These are phyloP conservation scores for Vitis rupestris DNA, from an alignment of 164 flowering plant species.

Conservation along the genomic window DNA sequence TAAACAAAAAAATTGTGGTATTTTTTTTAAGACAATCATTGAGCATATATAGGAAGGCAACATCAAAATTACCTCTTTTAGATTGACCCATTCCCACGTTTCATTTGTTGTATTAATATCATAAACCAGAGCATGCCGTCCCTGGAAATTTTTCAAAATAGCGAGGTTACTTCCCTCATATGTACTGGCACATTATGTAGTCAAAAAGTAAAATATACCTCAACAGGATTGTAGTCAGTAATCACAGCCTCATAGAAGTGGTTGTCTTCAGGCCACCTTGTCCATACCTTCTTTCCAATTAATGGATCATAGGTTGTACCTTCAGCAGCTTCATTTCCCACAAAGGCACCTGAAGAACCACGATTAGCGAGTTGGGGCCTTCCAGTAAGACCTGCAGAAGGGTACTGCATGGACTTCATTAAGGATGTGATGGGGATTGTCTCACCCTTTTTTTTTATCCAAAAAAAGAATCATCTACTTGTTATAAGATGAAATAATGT, in stretches of 20 bases:
- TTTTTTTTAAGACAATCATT: not conserved
- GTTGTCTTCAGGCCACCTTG: slow-evolving; percentile 96
- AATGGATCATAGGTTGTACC: slow-evolving; percentile 49
- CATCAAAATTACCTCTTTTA: slow-evolving; percentile 41
- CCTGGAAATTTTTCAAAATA: slow-evolving; percentile 36
- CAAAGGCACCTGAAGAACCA: slow-evolving; percentile 46
- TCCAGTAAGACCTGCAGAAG: slow-evolving; percentile 33
- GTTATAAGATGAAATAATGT: too few relatives aligned
- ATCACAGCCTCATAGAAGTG: slow-evolving; percentile 93
- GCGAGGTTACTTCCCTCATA: not conserved
- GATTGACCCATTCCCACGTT: slow-evolving; percentile 62
- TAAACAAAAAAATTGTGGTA: too few relatives aligned
- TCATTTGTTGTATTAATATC: slow-evolving; percentile 43
- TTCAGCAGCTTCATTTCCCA: slow-evolving; percentile 49
- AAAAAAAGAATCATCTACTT: not conserved
- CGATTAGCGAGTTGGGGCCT: slow-evolving; percentile 26
- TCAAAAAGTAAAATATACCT: slow-evolving; percentile 40
- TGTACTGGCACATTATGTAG: not conserved
- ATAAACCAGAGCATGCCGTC: slow-evolving; percentile 50
- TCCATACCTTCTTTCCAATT: slow-evolving; percentile 84
- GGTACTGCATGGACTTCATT: slow-evolving; percentile 32
- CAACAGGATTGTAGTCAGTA: slow-evolving; percentile 62
- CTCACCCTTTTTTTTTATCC: not conserved
- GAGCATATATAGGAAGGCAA: not conserved
- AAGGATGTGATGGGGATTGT: slow-evolving; percentile 9